Evolutionary conservation across 2,329 filamentous ascomycete species (phyloP).

Genomic region (Coleophoma crateriformis): DNA sequence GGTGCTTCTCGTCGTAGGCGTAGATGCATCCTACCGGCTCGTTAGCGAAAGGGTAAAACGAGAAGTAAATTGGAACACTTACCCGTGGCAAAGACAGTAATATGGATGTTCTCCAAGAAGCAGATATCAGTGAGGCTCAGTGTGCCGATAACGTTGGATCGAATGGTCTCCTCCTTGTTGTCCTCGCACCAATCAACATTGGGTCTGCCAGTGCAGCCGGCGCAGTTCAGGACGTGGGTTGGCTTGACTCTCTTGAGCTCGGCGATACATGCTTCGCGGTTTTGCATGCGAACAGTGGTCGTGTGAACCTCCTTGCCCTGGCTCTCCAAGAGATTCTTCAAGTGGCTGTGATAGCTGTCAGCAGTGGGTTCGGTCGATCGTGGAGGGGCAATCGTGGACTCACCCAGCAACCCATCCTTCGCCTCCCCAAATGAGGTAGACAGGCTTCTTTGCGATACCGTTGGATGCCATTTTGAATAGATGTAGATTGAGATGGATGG

Average conservation of each 20-base stretch:
- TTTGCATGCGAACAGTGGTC: conserved; percentile 61
- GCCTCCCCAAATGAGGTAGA: conserved; percentile 61
- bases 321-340: conserved; percentile 49
- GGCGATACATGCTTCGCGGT: conserved; percentile 48
- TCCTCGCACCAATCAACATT: conserved; percentile 71
- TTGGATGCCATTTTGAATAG: conserved; percentile 12
- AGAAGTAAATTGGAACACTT: background rate
- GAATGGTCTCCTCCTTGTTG: conserved; percentile 61
- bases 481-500: background rate
- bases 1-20: conserved; percentile 55
- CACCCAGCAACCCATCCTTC: conserved; percentile 54
- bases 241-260: conserved; percentile 55
- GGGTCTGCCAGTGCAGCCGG: conserved; percentile 60
- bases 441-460: conserved; percentile 21
- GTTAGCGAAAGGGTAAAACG: background rate
- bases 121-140: conserved; percentile 59
- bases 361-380: background rate
- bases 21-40: conserved; percentile 49
- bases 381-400: background rate
- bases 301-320: conserved; percentile 56
- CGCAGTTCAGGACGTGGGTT: conserved; percentile 62
- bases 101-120: conserved; percentile 51
- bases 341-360: conserved; percentile 29
- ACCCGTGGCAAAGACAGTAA: conserved; percentile 59
- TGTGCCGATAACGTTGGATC: conserved; percentile 62